These are phyloP conservation scores for Cerioporus squamosus DNA, from an alignment of 1,284 basidiomycete species.

Conservation along the genomic window DNA sequence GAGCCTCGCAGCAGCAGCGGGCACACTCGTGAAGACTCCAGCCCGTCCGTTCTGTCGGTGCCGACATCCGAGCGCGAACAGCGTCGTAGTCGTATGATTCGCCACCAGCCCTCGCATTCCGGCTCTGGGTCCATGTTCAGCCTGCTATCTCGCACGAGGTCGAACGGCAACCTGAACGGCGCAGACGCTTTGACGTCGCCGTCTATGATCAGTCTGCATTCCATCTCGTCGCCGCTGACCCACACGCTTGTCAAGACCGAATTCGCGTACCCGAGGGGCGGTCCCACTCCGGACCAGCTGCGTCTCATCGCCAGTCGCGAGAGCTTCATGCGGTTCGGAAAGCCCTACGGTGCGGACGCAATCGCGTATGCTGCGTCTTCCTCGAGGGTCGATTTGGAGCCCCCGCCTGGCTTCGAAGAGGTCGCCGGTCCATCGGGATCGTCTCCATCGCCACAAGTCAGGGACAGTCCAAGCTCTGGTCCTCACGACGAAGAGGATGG, in stretches of 20 bases:
- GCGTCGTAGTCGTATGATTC: slow-evolving; percentile 22
- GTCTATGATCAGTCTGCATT: slow-evolving; percentile 48
- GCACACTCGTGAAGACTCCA: slow-evolving; percentile 26
- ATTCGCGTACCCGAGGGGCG: slow-evolving; percentile 50
- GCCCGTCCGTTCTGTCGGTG: slow-evolving; percentile 22
- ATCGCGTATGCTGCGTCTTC: slow-evolving; percentile 44
- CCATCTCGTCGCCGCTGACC: slow-evolving; percentile 53
- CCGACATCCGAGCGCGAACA: slow-evolving; percentile 22
- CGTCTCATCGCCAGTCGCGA: slow-evolving; percentile 52
- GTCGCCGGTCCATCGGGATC: slow-evolving; percentile 3
- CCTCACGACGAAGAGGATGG: background rate
- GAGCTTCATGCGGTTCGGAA: slow-evolving; percentile 49
- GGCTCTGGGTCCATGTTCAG: slow-evolving; percentile 41
- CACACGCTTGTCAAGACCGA: slow-evolving; percentile 54
- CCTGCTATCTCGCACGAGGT: slow-evolving; percentile 33
- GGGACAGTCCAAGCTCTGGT: background rate
- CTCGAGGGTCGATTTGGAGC: slow-evolving; percentile 39
- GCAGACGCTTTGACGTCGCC: slow-evolving; percentile 39
- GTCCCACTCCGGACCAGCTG: slow-evolving; percentile 57
- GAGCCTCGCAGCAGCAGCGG: slow-evolving; percentile 16
- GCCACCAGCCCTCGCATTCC: slow-evolving; percentile 36
- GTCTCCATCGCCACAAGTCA: background rate
- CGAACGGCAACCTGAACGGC: slow-evolving; percentile 31
- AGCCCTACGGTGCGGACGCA: slow-evolving; percentile 55
- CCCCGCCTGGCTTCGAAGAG: slow-evolving; percentile 43